Percentiles rank a stretch among this genome's conserved stretches.
Evolutionary conservation across 371 early-diverging fungal species (phyloP).

Genomic region (Blakeslea trispora): DNA sequence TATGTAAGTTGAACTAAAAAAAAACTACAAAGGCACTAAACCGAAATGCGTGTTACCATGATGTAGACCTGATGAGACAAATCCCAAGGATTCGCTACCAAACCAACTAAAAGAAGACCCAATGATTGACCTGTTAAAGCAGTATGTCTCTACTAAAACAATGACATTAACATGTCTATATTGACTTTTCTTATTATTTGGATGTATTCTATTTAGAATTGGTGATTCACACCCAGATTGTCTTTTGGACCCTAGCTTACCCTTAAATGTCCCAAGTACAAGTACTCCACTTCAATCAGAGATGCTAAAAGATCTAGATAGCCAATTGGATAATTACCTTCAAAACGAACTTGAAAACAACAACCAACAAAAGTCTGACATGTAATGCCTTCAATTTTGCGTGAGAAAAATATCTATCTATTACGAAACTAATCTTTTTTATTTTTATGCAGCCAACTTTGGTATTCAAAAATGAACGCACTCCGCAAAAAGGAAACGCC

Average conservation of each 20-base stretch:
- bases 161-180: background rate
- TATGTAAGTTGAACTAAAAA: background rate
- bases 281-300: conserved; percentile 33
- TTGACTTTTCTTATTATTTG: background rate
- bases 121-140: conserved; percentile 20
- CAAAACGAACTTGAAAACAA: conserved; percentile 53
- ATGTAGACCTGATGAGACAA: background rate
- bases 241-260: conserved; percentile 45
- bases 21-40: background rate
- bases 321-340: conserved; percentile 55
- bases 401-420: background rate
- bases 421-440: background rate
- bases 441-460: conserved; percentile 24
- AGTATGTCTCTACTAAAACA: conserved; percentile 3
- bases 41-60: background rate
- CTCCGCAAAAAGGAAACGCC: conserved; percentile 35
- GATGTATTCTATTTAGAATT: no score
- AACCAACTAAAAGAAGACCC: conserved; percentile 10
- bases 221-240: conserved; percentile 69
- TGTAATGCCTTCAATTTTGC: conserved; percentile 29
- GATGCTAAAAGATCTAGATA: conserved; percentile 41
- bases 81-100: background rate
- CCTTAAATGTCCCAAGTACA: conserved; percentile 52
- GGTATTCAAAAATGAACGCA: conserved; percentile 53
- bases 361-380: conserved; percentile 36